phyloP scores from a whole-genome alignment of 2,329 filamentous ascomycete species.

The Alternaria sp. region DNA sequence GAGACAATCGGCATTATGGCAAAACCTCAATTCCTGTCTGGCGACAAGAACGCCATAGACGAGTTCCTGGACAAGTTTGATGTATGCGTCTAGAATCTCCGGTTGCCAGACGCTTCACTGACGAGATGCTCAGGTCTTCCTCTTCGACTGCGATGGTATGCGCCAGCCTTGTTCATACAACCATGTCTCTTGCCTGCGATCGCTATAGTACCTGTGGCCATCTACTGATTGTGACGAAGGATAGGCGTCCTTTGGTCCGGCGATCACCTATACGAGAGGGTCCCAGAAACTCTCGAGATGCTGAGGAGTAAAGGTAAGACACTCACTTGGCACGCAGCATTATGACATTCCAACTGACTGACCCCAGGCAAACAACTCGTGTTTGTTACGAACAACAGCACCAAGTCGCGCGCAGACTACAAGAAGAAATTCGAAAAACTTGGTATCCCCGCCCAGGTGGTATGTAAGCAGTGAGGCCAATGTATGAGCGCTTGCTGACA shows the following conservation, averaged over 20 bases:
- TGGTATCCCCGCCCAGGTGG: slow-evolving; percentile 76
- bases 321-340: not conserved
- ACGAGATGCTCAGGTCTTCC: slow-evolving; percentile 71
- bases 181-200: not conserved
- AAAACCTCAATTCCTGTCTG: slow-evolving; percentile 70
- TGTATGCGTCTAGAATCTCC: slow-evolving; percentile 62
- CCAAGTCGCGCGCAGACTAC: slow-evolving; percentile 92
- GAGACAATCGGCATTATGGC: slow-evolving; percentile 24
- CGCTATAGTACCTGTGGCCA: not conserved
- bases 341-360: not conserved
- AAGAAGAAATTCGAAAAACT: slow-evolving; percentile 85
- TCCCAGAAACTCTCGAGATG: slow-evolving; percentile 83
- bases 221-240: slow-evolving; percentile 52
- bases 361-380: slow-evolving; percentile 81
- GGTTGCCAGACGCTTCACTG: slow-evolving; percentile 14
- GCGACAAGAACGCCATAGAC: slow-evolving; percentile 76
- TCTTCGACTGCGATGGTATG: slow-evolving; percentile 96
- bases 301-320: slow-evolving; percentile 77
- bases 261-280: slow-evolving; percentile 83
- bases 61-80: slow-evolving; percentile 91
- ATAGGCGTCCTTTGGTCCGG: slow-evolving; percentile 96
- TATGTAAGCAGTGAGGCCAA: slow-evolving; percentile 40
- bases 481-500: slow-evolving; percentile 1
- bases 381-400: slow-evolving; percentile 99
- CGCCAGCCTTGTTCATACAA: slow-evolving; percentile 15